Evolutionary conservation across 2,329 filamentous ascomycete genomes (phyloP), one percentile per base, ranked within the genome.

Genomic region (Xylaria sp.): DNA sequence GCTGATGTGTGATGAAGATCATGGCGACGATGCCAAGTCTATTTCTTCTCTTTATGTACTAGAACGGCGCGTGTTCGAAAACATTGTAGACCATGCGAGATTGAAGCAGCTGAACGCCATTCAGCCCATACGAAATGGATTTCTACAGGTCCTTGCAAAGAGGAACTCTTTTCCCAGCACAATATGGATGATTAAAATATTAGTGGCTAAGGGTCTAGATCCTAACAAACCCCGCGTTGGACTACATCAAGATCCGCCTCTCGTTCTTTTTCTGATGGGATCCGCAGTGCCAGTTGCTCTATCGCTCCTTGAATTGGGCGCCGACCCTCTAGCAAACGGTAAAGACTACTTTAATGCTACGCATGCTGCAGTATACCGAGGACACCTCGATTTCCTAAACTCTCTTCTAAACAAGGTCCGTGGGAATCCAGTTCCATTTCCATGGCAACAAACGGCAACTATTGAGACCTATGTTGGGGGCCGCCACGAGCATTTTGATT

Each of bases 291-390:
- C 39, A 9, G 50, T 30, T 56, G 46, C 63, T 39, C n/a, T 60
- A 25, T 30, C 28, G 7, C 56, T 65, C 28, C 56, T 65, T 50
- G 15, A 55, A 48, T 50, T 56, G 34, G 63, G 63, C 32, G 63
- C 63, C 3, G 43, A 65, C 20, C 63, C 63, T 12, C 8, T 36
- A 36, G 1, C 1, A 2, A 36, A 12, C 10, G 13, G 34, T 12
- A 12, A 8, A 3, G 34, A 36, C 34, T 12, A 2, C 34, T 36
- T 36, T 36, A 8, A 60, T 41, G 57, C 57, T 41, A 36, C 34
- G 20, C 63, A 56, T 41, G 39, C 28, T 36, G 57, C 63, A 48
- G 46, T 30, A 50, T 0, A 10, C 25, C 0, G 2, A 5, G 57
- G 63, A 39, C 1, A 46, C 3, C 15, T 57, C 20, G 46, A 56